Base-by-base conservation (phyloP, 129 eudicot genomes). In the Helianthus tuberosus region DNA sequence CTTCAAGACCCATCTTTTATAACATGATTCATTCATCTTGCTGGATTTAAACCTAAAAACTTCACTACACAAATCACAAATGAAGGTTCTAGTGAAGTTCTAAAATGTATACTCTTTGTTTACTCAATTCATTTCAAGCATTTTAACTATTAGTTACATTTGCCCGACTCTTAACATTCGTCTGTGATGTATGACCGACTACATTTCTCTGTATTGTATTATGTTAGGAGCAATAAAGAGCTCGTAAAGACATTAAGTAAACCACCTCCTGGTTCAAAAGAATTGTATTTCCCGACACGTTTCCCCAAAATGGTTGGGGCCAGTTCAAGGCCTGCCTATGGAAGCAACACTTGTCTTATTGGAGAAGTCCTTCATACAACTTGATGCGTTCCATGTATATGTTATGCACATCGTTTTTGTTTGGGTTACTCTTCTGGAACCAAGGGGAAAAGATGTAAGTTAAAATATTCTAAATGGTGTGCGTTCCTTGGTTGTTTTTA, bases 301-400 rank as follows among this genome's bases (percentile, higher is more conserved):
- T 91, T 82, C 71, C 73, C 97, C 92, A 81, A 65, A 84, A 73
- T 51, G 83, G 86, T 55, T 86, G 89, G 32, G 32, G 32, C 32
- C 32, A 27, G 32, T 27, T 27, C 32, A 27, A 27, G 32, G 32
- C 32, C 32, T 91, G 97, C 82, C 81, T 88, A 17, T 89, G 97
- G 97, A 91, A 91, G 74, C 97, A 88, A 65, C 46, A 83, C 61
- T 76, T 77, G 75, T 88, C 97, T 68, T 91, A 91, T 39, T 91
- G 97, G 97, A 84, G 97, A 89, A 91, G 90, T 62, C 96, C 97
- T 60, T 76, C 92, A 38, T 91, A 88, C 82, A 91, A 86, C 63
- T 77, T 91, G 83, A 66, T 43, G 65, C 88, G 97, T 1, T 50
- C 61, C 7, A 1, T 83, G 14, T 47, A 70, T 68, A 83, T 86